Evolutionary conservation across 257 asterid genomes (phyloP), one percentile per base, ranked within the genome.

Genomic region (Buddleja alternifolia): DNA sequence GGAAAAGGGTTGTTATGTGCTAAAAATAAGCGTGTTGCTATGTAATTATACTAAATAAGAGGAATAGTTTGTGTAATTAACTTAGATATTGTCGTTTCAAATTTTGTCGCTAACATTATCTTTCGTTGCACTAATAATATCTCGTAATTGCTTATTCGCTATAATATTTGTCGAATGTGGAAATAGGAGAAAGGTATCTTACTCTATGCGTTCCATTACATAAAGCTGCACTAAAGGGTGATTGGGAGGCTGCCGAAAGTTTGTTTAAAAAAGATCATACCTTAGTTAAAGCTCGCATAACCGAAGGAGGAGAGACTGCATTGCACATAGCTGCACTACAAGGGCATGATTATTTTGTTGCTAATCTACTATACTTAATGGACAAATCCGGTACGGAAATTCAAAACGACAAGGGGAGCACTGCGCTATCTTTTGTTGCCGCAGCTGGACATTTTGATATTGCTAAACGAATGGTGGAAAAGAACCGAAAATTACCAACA

Each of bases 341-440:
- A 57, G 80, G 80, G 2, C 80, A 67, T 46, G 2, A 2, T 15
- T 0, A 6, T 45, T 74, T 74, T 17, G 78, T 74, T 9, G 0
- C 45, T 0, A 74, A 81, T 4, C 50, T 77, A 24, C 20, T 81
- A 6, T 11, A 19, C 0, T 14, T 0, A 0, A 66, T 80, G 75
- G 57, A 46, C 3, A 4, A 3, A 0, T 6, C 9, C 0, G 80
- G 74, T 21, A 0, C 72, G 15, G 69, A 47, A 56, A 67, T 71
- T 24, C 55, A 4, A 10, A 81, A 74, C 21, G 3, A 1, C 0
- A 70, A 56, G n/a, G 78, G 78, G 0, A 56, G 68, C 67, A 81
- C 81, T 7, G 80, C 85, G 0, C 80, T 80, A 0, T 53, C 64
- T 50, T 76, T 80, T n/a, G 85, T 72, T 37, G 85, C 85, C 11